Evolutionary conservation across 2,329 filamentous ascomycete genomes (phyloP), one percentile per base, ranked within the genome.

Genomic region (Teratosphaeria pseudoeucalypti): DNA sequence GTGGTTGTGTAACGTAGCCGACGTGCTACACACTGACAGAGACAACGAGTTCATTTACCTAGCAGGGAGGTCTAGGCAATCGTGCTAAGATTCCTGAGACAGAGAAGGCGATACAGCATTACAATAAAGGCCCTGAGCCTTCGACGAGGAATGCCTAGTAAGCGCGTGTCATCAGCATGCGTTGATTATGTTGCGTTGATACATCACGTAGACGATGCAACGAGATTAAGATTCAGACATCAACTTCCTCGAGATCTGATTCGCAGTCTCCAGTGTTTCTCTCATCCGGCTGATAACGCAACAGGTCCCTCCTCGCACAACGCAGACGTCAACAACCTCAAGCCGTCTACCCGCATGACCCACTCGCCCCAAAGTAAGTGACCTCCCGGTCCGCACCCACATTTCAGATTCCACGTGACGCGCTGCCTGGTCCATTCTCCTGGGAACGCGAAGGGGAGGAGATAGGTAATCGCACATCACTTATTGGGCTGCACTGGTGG

Each of bases 121-220:
- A 70, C 72, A 75, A 75, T 75, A 75, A 75, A 32, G 29, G 29
- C 29, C 4, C 29, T 76, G 75, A 70, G 73, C 74, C 72, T 76
- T 76, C 72, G 75, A 75, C 71, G 72, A 76, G 70, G 71, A 75
- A 76, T 76, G 61, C 68, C 69, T 76, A 74, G 73, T 76, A 75
- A 75, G 73, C 71, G 68, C 67, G 71, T 76, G 71, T 75, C 72
- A 76, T 76, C 70, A 76, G 72, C 71, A 75, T 73, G 68, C 67
- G 70, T 75, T 76, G 71, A 76, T 76, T 75, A 76, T 71, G 69
- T 75, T 71, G 37, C 37, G 37, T 39, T 39, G 72, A 72, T 77
- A 71, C 72, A 70, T 71, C 77, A 77, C 76, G 69, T 77, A 76
- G 70, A 76, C 68, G 75, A 39, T 39, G 37, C 37, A 39, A 9